Evolutionary conservation across 805 yeast genomes (phyloP), one percentile per base, ranked within the genome.

Genomic region (Candida endomychidarum): DNA sequence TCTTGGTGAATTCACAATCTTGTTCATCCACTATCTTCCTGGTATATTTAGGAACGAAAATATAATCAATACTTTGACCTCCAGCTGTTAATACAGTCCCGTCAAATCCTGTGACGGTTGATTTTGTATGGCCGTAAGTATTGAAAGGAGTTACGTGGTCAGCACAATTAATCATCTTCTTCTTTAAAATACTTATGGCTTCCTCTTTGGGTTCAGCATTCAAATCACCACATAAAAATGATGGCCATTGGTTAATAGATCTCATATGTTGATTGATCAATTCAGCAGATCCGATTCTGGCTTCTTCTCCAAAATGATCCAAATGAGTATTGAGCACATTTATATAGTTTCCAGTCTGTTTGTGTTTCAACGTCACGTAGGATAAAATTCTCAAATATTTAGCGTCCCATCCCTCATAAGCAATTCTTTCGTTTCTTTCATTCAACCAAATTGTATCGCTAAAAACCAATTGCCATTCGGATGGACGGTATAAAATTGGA

Each of bases 401-500:
- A 0, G 70, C 68, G 40, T 65, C 71, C 71, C 71, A 65, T 2
- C 71, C 71, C 24, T 51, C 48, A 36, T 56, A 46, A 14, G 70
- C 65, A 20, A 42, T 47, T 8, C 61, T 53, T 2, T 61, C 61
- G 32, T 67, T 56, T 43, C 54, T 54, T 7, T 60, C 61, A 40
- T 65, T 63, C 17, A 65, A 48, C 71, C 71, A 65, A 39, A 55
- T 54, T 1, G 70, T 63, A 21, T 55, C 52, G 31, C 52, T 52
- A 23, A 51, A 55, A 4, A 54, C 46, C 16, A 60, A 37, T 9
- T 45, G 46, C 70, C 70, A 65, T 27, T 65, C 63, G 11, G 51
- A 14, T 3, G 43, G 40, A 26, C 51, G 54, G 44, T 49, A 65
- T 22, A 65, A 44, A 16, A 65, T 55, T 3, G 70, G 69, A 1